A percentile compares a stretch with the other conserved stretches of the same genome.
Evolutionary conservation across 1,139 yeast species (phyloP).

Genomic region (Groenewaldozyma auringiensis): DNA sequence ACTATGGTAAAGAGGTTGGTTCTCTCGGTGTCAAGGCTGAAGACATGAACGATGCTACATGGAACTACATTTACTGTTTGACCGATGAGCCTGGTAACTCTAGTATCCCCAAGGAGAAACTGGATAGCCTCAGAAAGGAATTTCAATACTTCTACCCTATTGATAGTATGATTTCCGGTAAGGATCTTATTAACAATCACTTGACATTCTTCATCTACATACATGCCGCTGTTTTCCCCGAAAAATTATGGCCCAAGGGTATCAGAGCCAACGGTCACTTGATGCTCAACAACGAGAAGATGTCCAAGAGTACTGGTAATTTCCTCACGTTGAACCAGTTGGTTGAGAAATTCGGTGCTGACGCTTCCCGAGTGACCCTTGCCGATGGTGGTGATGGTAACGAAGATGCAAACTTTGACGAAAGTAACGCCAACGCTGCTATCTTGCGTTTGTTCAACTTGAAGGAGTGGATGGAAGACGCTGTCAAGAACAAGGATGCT

Average conservation of each 20-base stretch:
- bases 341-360: conserved; percentile 90
- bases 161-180: conserved; percentile 87
- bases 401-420: conserved; percentile 98
- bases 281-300: conserved; percentile 89
- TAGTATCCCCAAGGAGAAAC: conserved; percentile 53
- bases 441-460: conserved; percentile 85
- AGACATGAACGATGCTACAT: conserved; percentile 87
- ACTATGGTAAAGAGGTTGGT: conserved; percentile 72
- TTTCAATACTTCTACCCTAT: conserved; percentile 94
- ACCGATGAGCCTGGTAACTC: conserved; percentile 50
- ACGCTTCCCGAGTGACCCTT: conserved; percentile 92
- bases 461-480: conserved; percentile 92
- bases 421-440: conserved; percentile 94
- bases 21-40: conserved; percentile 67
- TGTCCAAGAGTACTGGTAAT: conserved; percentile 98
- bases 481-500: conserved; percentile 42
- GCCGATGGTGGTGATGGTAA: conserved; percentile 98
- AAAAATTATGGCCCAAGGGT: conserved; percentile 87
- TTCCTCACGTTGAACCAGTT: conserved; percentile 85
- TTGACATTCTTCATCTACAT: conserved; percentile 90
- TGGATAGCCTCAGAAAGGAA: conserved; percentile 77
- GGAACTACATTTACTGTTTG: conserved; percentile 81
- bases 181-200: conserved; percentile 96
- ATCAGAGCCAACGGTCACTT: conserved; percentile 94
- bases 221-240: conserved; percentile 89